Evolutionary conservation across 331 rosid genomes (phyloP).

Genomic region (Acacia pycnantha): DNA sequence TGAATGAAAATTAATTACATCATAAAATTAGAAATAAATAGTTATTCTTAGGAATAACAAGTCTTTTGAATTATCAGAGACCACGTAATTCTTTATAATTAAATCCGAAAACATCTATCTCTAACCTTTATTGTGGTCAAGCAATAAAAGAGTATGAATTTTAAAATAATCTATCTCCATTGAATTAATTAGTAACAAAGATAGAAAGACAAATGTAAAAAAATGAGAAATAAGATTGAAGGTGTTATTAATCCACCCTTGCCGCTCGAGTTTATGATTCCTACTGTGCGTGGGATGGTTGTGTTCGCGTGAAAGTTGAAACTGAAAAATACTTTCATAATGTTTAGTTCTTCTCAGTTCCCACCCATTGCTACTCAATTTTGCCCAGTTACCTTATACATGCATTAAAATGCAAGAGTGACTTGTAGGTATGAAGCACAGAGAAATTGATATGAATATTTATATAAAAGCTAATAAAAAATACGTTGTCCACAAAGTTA

Average conservation of each 20-base stretch:
- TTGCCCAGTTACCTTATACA: neutral
- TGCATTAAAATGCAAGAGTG: neutral
- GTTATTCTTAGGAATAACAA: neutral
- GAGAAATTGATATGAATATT: neutral
- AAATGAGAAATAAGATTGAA: neutral
- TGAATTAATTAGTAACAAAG: too few relatives aligned
- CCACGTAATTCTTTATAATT: too few relatives aligned
- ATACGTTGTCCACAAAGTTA: neutral
- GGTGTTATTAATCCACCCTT: neutral
- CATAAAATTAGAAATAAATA: constrained; percentile 5
- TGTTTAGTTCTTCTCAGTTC: neutral
- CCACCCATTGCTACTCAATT: too few relatives aligned
- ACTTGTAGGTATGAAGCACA: too few relatives aligned
- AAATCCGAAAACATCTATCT: neutral
- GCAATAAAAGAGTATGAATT: neutral
- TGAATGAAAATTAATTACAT: constrained; percentile 4
- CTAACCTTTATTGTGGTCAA: neutral
- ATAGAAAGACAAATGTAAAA: too few relatives aligned
- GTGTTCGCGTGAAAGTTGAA: neutral
- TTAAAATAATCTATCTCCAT: neutral
- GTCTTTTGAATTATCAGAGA: neutral
- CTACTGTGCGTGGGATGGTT: neutral
- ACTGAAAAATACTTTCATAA: neutral
- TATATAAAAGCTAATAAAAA: neutral
- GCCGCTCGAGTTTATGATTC: neutral